Evolutionary conservation across 2,329 filamentous ascomycete genomes (phyloP).

Genomic region (Sclerotinia sclerotiorum): DNA sequence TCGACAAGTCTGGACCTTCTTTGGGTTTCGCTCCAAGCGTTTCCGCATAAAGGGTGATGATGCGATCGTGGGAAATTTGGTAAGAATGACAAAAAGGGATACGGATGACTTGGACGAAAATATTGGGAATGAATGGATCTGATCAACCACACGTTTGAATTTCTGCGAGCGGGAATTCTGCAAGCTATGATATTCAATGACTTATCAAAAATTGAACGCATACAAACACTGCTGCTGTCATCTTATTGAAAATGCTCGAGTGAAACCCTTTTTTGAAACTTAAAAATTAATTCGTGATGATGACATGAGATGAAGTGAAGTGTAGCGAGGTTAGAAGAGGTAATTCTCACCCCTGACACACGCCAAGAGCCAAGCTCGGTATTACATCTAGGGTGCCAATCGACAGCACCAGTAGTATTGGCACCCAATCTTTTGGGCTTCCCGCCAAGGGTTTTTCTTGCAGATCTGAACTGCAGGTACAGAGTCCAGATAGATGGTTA

Average conservation of each 20-base stretch:
- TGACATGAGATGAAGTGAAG: background rate
- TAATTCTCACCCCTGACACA: background rate
- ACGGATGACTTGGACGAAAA: background rate
- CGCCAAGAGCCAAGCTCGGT: background rate
- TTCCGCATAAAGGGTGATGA: background rate
- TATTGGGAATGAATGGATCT: background rate
- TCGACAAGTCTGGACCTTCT: slow-evolving; percentile 32
- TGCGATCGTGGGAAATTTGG: background rate
- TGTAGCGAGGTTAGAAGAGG: too few relatives aligned
- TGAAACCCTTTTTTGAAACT: background rate
- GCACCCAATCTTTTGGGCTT: background rate
- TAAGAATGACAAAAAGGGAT: background rate
- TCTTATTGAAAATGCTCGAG: background rate
- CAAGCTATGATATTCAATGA: background rate
- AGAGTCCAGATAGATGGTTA: background rate
- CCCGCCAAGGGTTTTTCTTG: background rate
- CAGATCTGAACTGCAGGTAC: background rate
- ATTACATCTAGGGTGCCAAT: background rate
- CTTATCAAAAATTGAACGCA: background rate
- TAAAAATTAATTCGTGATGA: too few relatives aligned
- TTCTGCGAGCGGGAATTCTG: background rate
- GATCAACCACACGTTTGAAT: background rate
- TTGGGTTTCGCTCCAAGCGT: slow-evolving; percentile 38
- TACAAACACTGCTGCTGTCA: background rate
- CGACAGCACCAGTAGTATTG: background rate